A percentile compares a stretch with the other conserved stretches of the same genome.
phyloP scores from a whole-genome alignment of 768 basidiomycete genomes.

The Lactarius hengduanensis region DNA sequence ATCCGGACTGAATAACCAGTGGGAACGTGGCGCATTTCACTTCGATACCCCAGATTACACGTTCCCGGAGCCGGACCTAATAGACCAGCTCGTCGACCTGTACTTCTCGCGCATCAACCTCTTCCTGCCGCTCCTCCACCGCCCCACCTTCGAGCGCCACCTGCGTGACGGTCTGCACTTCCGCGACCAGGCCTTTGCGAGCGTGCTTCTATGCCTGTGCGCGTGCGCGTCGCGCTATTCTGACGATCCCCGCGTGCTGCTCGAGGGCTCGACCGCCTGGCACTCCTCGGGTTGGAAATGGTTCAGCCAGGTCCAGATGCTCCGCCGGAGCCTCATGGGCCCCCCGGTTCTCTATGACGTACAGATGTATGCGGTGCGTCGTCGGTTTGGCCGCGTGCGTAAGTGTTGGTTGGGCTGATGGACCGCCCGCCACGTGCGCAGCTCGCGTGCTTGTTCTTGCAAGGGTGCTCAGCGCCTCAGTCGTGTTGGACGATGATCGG shows the following conservation, averaged over 20 bases:
- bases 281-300: conserved; percentile 49
- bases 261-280: conserved; percentile 30
- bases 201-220: conserved; percentile 49
- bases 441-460: conserved; percentile 42
- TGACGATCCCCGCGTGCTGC: conserved; percentile 50
- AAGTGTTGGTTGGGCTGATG: conserved; percentile 30
- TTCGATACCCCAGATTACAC: conserved; percentile 6
- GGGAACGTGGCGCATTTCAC: conserved; percentile 16
- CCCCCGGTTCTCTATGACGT: conserved; percentile 65
- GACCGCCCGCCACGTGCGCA: conserved; percentile 27
- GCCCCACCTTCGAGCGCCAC: conserved; percentile 43
- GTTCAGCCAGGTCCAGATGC: conserved; percentile 57
- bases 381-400: conserved; percentile 33
- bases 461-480: conserved; percentile 48
- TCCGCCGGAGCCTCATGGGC: conserved; percentile 55
- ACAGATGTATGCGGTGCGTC: conserved; percentile 59
- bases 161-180: conserved; percentile 41
- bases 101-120: conserved; percentile 47
- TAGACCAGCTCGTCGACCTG: conserved; percentile 44
- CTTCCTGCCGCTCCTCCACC: conserved; percentile 49
- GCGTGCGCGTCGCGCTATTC: conserved; percentile 51
- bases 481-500: conserved; percentile 57
- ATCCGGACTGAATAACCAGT: conserved; percentile 7
- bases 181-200: conserved; percentile 43
- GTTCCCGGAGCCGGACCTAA: conserved; percentile 41